A percentile compares a stretch with the other conserved stretches of the same genome.
phyloP scores from a whole-genome alignment of 2,329 filamentous ascomycete genomes.

The Coniochaeta hoffmannii region DNA sequence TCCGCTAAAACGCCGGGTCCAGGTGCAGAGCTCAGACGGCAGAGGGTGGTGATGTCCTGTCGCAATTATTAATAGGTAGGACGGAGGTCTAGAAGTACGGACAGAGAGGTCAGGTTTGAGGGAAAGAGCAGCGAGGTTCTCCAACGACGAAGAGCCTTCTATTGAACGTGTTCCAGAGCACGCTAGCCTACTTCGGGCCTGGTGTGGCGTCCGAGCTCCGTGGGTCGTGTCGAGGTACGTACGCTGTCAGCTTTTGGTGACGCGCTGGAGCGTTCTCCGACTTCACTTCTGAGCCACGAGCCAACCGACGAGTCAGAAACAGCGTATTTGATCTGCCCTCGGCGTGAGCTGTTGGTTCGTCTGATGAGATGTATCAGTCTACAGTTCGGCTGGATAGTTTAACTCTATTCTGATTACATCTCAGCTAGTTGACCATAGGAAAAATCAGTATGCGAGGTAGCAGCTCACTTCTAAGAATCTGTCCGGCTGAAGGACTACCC shows the following conservation, averaged over 20 bases:
- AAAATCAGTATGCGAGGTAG: too few species aligned
- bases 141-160: slow-evolving; percentile 4
- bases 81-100: neutral
- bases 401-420: too few species aligned
- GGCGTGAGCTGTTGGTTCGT: too few species aligned
- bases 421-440: too few species aligned
- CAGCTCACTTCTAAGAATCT: too few species aligned
- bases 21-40: neutral
- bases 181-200: neutral
- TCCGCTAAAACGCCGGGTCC: neutral
- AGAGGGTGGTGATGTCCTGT: neutral
- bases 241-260: too few species aligned
- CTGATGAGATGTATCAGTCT: too few species aligned
- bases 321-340: neutral
- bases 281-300: neutral
- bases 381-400: too few species aligned
- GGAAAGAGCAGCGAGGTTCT: slow-evolving; percentile 5
- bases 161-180: neutral
- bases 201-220: neutral
- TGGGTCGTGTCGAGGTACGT: neutral
- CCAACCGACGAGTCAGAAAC: neutral
- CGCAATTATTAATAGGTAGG: neutral
- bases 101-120: neutral
- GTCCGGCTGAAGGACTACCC: neutral
- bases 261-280: neutral